Evolutionary conservation across 352 stramenopile genomes (phyloP), one percentile per base, ranked within the genome.

Genomic region (Lagenidium giganteum): DNA sequence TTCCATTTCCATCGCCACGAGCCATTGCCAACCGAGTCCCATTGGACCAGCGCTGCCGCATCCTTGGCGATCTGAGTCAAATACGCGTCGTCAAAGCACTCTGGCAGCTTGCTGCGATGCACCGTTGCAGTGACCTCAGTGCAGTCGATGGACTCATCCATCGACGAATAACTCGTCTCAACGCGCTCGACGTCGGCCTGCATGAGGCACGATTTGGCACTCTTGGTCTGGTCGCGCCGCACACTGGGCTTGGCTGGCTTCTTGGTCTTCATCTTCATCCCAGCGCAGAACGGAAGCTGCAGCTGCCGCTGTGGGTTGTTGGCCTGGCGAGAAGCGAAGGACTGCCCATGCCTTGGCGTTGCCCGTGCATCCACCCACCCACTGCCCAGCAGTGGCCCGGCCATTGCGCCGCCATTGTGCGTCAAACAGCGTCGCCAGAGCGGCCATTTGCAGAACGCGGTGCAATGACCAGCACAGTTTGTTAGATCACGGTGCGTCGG

Each of bases 1-100:
- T 29, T 2, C 51, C 51, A 61, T 21, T 54, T 50, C 51, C 51
- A 61, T 5, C 30, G 39, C 23, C 34, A 8, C 39, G 23, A 8
- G 24, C 27, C 52, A 44, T 45, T 5, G 39, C 22, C 12, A 54
- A 35, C 13, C 41, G 44, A 25, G 28, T 23, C 40, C 54, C 54
- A 64, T 41, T 53, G 29, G 43, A 58, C 51, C 12, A 3, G 12
- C 7, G 12, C 14, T 17, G 51, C 47, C n/a, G 47, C 51, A 12
- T 39, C 12, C 12, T 17, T 14, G 2, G 54, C 44, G 13, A 58
- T 21, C 8, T 33, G 38, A 0, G 41, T 39, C 21, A 64, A 38
- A 38, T 20, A 18, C n/a, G n/a, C 11, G 12, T 38, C n/a, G 32
- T 16, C 32, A 18, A 9, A 38, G 9, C n/a, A 18, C 32, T 8